Conservation (phyloP, 1,284 basidiomycete genomes). For the Pseudozyma flocculosa region DNA sequence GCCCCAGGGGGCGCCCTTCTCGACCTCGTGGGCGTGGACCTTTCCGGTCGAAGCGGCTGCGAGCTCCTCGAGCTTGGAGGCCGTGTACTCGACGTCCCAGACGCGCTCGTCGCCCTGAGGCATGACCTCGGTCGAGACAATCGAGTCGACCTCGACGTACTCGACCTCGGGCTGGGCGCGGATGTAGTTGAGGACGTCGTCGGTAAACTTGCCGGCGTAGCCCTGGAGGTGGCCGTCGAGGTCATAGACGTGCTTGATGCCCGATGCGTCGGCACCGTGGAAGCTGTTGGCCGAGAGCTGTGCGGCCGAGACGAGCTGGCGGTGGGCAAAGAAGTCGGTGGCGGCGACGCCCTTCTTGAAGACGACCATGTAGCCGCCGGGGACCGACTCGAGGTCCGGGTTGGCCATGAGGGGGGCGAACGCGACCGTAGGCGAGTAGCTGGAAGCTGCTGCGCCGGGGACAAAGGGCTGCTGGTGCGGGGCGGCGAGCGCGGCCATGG, state of each 20-base stretch:
- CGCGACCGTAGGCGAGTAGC: conserved; percentile 29
- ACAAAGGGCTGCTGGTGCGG: conserved; percentile 39
- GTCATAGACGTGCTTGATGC: conserved; percentile 52
- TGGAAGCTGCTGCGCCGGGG: conserved; percentile 29
- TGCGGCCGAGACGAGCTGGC: conserved; percentile 33
- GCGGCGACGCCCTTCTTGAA: conserved; percentile 50
- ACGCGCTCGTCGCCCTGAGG: conserved; percentile 45
- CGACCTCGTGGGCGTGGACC: conserved; percentile 56
- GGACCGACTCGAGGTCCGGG: conserved; percentile 44
- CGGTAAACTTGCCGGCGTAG: conserved; percentile 82
- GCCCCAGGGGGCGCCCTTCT: conserved; percentile 89
- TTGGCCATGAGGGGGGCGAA: conserved; percentile 40
- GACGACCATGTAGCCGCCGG: conserved; percentile 54
- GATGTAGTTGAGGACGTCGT: conserved; percentile 74
- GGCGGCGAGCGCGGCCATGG: conserved; percentile 31
- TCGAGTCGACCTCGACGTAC: conserved; percentile 81
- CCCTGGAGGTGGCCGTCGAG: conserved; percentile 64
- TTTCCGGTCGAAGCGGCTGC: conserved; percentile 37
- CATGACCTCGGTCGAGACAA: conserved; percentile 50
- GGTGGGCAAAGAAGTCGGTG: conserved; percentile 44
- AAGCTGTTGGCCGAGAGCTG: conserved; percentile 40
- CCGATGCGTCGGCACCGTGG: conserved; percentile 36
- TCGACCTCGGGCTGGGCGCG: conserved; percentile 85
- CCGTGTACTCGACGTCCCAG: conserved; percentile 61
- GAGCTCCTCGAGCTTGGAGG: conserved; percentile 69